phyloP scores from a whole-genome alignment of 2,329 filamentous ascomycete species.

The Calonectria fujianensis region DNA sequence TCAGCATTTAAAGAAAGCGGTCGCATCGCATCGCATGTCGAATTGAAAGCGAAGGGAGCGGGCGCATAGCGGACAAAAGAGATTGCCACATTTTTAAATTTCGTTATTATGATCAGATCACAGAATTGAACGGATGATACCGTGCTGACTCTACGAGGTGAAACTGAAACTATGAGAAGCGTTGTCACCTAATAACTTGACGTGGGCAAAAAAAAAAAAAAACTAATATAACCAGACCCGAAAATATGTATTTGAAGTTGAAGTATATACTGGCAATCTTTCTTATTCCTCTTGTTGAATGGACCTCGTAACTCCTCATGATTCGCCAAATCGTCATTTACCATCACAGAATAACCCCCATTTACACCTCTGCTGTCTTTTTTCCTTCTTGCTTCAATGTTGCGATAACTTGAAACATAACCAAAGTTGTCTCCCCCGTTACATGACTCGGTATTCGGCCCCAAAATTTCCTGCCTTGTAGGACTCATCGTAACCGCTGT shows the following conservation, averaged over 20 bases:
- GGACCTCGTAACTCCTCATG: neutral
- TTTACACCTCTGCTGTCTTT: neutral
- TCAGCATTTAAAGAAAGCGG: neutral
- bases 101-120: neutral
- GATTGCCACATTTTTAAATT: neutral
- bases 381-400: neutral
- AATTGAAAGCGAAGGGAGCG: neutral
- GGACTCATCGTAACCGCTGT: neutral
- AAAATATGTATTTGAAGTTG: neutral
- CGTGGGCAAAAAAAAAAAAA: neutral
- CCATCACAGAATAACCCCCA: neutral
- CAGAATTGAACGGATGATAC: neutral
- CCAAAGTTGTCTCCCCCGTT: neutral
- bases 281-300: too few relatives aligned
- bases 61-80: neutral
- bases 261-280: neutral
- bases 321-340: neutral
- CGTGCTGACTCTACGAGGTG: neutral
- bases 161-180: neutral
- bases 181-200: neutral
- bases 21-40: neutral
- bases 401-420: too few relatives aligned
- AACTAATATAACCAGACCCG: neutral
- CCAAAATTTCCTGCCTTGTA: neutral
- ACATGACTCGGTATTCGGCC: too few relatives aligned